Conservation (phyloP, 2,329 filamentous ascomycete species). For the Pestalotiopsis sp. region DNA sequence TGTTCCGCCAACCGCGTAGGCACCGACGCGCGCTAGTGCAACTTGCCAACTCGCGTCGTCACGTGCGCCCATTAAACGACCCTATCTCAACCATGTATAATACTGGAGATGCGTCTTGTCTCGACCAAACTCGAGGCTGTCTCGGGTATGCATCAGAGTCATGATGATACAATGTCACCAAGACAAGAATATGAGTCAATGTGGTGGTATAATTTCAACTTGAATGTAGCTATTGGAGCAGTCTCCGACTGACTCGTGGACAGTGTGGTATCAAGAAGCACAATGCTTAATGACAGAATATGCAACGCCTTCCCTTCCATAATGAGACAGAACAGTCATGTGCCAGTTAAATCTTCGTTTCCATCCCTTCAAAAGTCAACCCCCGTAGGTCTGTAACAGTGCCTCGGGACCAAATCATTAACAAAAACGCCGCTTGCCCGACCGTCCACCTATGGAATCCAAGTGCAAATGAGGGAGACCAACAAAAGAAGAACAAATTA, state of each 20-base stretch:
- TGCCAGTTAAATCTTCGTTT: not conserved
- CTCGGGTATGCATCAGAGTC: too few relatives aligned
- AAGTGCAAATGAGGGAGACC: not conserved
- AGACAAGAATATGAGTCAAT: not conserved
- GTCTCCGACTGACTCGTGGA: not conserved
- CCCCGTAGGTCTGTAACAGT: not conserved
- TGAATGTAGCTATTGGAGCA: not conserved
- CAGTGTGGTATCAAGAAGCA: not conserved
- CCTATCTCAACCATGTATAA: not conserved
- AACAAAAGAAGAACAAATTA: not conserved
- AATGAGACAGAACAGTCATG: not conserved
- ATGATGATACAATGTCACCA: too few relatives aligned
- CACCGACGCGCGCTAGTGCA: not conserved
- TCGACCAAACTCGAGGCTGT: too few relatives aligned
- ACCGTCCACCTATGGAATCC: not conserved
- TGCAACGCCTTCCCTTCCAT: not conserved
- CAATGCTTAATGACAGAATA: not conserved
- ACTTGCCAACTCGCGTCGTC: not conserved
- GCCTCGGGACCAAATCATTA: not conserved
- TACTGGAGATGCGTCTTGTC: too few relatives aligned
- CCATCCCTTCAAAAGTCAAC: not conserved
- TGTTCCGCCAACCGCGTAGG: conserved; percentile 4
- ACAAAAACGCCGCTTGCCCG: not conserved
- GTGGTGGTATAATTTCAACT: not conserved
- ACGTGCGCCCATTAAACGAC: conserved; percentile 8